These are phyloP conservation scores for Trichoderma afroharzianum DNA, from an alignment of 2,329 filamentous ascomycete species.

Conservation along the genomic window DNA sequence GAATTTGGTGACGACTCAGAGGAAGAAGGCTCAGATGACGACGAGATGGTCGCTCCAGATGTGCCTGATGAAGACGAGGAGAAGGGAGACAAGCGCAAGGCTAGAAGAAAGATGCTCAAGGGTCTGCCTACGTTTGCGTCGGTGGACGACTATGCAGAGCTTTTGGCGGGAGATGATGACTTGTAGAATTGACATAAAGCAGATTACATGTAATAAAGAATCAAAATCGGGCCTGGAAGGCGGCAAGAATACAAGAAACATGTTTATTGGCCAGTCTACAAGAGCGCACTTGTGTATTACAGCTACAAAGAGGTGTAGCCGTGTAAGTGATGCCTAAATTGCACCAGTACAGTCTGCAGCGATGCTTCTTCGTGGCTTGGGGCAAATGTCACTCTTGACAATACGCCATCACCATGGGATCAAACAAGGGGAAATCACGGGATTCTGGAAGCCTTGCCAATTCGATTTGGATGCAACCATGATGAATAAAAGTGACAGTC, in stretches of 20 bases:
- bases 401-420: not conserved
- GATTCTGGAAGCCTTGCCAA: not conserved
- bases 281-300: not conserved
- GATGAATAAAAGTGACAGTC: not conserved
- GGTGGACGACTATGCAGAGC: slow-evolving; percentile 85
- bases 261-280: not conserved
- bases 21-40: slow-evolving; percentile 27
- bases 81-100: slow-evolving; percentile 51
- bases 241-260: not conserved
- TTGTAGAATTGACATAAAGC: slow-evolving; percentile 23
- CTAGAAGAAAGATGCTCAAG: slow-evolving; percentile 81
- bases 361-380: not conserved
- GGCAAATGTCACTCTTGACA: not conserved
- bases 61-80: slow-evolving; percentile 55
- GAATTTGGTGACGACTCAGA: slow-evolving; percentile 9
- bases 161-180: slow-evolving; percentile 70
- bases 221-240: not conserved
- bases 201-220: not conserved
- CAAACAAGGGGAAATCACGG: not conserved
- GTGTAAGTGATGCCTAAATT: not conserved
- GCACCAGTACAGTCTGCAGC: not conserved
- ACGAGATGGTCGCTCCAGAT: slow-evolving; percentile 35
- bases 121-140: slow-evolving; percentile 89
- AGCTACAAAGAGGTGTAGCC: not conserved
- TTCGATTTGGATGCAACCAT: not conserved